Conservation (phyloP, 116 monocot genomes). For the Cymodocea nodosa region DNA sequence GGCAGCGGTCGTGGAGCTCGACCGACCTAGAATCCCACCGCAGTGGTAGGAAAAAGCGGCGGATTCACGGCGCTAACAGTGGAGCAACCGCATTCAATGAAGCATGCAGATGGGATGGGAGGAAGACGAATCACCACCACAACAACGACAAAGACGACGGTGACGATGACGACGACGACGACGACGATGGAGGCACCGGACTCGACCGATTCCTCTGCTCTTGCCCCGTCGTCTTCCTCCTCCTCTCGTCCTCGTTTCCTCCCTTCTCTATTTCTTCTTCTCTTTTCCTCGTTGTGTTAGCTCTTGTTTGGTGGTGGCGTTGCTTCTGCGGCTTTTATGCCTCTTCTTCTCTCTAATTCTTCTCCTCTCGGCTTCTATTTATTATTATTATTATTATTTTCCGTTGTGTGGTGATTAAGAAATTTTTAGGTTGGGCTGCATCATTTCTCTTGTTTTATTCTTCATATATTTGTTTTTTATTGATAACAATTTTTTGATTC, state of each 20-base stretch:
- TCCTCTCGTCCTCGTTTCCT: not conserved
- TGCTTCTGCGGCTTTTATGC: conserved; percentile 10
- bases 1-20: no score
- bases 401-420: not conserved
- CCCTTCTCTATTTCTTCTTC: not conserved
- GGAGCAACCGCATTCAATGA: not conserved
- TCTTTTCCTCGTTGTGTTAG: not conserved
- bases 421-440: no score
- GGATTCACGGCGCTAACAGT: conserved; percentile 2
- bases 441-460: no score
- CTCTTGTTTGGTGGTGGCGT: not conserved
- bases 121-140: not conserved
- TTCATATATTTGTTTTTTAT: no score
- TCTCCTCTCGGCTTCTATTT: not conserved
- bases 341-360: not conserved
- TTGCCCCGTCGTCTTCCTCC: not conserved
- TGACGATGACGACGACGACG: not conserved
- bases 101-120: conserved; percentile 1
- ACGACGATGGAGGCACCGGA: not conserved
- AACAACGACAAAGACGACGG: no score
- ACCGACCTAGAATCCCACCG: not conserved
- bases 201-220: not conserved
- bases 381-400: not conserved
- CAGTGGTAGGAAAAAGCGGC: not conserved
- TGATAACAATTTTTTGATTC: no score